Conservation (phyloP, 306 rosid genomes). For the Vicia villosa region DNA sequence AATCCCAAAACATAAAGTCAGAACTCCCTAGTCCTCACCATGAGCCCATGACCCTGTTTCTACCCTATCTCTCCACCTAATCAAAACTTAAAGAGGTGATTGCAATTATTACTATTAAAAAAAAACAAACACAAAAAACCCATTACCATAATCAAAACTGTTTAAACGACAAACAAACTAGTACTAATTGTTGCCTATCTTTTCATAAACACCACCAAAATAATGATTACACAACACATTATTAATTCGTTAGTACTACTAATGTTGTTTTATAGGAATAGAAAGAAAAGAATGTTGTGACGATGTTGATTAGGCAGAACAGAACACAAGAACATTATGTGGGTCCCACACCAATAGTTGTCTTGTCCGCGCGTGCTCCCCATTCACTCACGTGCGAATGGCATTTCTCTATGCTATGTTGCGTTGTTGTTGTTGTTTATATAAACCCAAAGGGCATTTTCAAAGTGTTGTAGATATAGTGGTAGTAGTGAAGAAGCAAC, state of each 20-base stretch:
- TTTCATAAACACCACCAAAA: neutral
- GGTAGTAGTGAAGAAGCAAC: neutral
- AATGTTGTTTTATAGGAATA: slow-evolving; percentile 4
- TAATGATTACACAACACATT: too few relatives aligned
- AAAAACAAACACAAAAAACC: neutral
- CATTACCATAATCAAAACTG: neutral
- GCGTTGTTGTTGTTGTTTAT: neutral
- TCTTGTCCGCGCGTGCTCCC: slow-evolving; percentile 15
- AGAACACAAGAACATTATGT: slow-evolving; percentile 29
- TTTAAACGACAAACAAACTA: neutral
- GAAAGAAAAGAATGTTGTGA: slow-evolving; percentile 24
- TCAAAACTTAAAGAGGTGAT: neutral
- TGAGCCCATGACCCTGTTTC: too few relatives aligned
- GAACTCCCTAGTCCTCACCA: too few relatives aligned
- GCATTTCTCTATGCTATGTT: neutral
- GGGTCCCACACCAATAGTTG: slow-evolving; percentile 31
- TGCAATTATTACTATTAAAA: neutral
- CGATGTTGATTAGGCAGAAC: slow-evolving; percentile 33
- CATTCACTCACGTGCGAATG: slow-evolving; percentile 7
- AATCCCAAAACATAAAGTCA: too few relatives aligned
- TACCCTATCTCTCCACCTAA: neutral
- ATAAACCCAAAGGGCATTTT: slow-evolving; percentile 24
- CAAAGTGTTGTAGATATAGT: neutral
- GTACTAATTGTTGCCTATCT: neutral
- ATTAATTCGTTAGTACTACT: neutral